Conservation (phyloP, 345 rosid genomes). For the Arabidopsis arenosa region DNA sequence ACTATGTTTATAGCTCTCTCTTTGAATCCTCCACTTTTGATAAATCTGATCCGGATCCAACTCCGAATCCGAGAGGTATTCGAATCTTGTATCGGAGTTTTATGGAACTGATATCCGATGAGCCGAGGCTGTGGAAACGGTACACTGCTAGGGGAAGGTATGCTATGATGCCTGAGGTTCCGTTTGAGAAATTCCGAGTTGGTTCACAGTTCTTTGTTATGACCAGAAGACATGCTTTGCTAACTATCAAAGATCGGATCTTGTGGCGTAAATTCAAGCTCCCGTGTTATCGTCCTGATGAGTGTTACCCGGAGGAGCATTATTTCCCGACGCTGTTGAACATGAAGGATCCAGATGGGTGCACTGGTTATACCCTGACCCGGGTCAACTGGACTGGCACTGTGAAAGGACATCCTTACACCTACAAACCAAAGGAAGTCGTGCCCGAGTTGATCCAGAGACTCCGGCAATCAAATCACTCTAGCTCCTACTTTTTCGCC, state of each 20-base stretch:
- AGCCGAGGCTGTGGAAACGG: conserved; percentile 80
- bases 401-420: conserved; percentile 82
- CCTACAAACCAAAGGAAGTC: conserved; percentile 64
- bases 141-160: conserved; percentile 78
- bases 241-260: conserved; percentile 67
- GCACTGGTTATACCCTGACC: conserved; percentile 72
- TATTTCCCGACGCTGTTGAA: conserved; percentile 89
- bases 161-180: conserved; percentile 83
- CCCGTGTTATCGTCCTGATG: conserved; percentile 74
- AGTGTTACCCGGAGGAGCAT: conserved; percentile 97
- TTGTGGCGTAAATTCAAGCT: conserved; percentile 83
- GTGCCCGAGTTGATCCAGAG: conserved; percentile 57
- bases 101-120: conserved; percentile 71
- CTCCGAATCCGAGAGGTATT: conserved; percentile 52
- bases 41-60: conserved; percentile 50
- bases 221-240: conserved; percentile 75
- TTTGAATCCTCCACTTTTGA: conserved; percentile 61
- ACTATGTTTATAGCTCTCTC: conserved; percentile 68
- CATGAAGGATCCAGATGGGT: conserved; percentile 76
- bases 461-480: conserved; percentile 69
- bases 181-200: conserved; percentile 65
- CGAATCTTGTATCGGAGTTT: conserved; percentile 67
- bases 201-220: conserved; percentile 96
- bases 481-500: conserved; percentile 82
- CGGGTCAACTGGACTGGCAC: conserved; percentile 95